Base-by-base conservation (phyloP, 2,329 filamentous ascomycete genomes). In the Aphanoascus verrucosus region DNA sequence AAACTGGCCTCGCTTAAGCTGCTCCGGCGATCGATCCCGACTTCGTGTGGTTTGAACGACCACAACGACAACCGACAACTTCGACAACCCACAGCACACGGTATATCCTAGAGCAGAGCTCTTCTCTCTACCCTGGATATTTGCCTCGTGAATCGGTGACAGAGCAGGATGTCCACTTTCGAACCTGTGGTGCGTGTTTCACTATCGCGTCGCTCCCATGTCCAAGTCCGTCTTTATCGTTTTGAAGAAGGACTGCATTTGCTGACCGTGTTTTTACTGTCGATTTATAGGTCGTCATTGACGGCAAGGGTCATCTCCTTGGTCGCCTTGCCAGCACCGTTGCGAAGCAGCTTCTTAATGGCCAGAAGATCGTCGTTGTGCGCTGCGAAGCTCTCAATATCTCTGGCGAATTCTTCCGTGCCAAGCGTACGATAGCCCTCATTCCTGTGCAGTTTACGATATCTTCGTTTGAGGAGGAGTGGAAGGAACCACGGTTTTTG, bases 251-350 rank as follows among this genome's bases (percentile, higher is more conserved):
- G 6, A 20, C 37, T 23, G 38, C 17, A 35, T 4, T 65, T 58
- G 64, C 74, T 63, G 72, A 76, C 49, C 46, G 17, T n/a, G n/a
- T n/a, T n/a, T n/a, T n/a, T n/a, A n/a, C n/a, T 17, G 14, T 19
- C 31, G 12, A 11, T 53, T 69, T 56, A 61, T 66, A 95, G 89
- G 85, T 96, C 80, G 87, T 96, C 80, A 94, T 98, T 75, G 93
- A 98, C 85, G 93, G 90, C 88, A 98, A 98, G 85, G 93, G 93
- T 79, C 93, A 98, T 80, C 86, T 98, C 75, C 89, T 98, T 77
- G 93, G 93, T 82, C 91, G 93, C 77, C 85, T 98, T 75, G 91
- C 91, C 79, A 89, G 84, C 75, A 95, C 89, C 73, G 89, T 97
- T 72, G 91, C 91, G 75, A 97, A 97, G 86, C 91, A 97, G 82